Percentiles rank a stretch among this genome's conserved stretches.
These are phyloP conservation scores for Flammula alnicola DNA, from an alignment of 1,284 basidiomycete species.

Conservation along the genomic window DNA sequence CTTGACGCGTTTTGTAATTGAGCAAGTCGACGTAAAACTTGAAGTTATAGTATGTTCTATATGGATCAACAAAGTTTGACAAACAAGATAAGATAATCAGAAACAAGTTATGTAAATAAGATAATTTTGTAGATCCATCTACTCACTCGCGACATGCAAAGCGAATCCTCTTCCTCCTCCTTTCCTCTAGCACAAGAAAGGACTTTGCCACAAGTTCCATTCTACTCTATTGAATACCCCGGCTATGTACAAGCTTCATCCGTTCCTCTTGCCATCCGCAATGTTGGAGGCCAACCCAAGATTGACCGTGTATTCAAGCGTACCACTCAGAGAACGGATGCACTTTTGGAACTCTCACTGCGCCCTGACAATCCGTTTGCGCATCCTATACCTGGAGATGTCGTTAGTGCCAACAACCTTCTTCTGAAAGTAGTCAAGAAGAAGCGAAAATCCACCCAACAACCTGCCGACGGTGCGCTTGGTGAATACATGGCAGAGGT, in stretches of 20 bases:
- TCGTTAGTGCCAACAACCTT: constrained; percentile 78
- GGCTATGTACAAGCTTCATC: constrained; percentile 77
- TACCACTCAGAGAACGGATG: constrained; percentile 58
- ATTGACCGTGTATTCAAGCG: constrained; percentile 79
- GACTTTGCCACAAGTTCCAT: constrained; percentile 62
- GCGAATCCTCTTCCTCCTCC: too few relatives aligned
- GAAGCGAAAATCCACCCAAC: constrained; percentile 47
- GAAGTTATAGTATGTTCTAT: too few relatives aligned
- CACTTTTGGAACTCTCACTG: constrained; percentile 76
- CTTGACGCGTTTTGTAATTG: too few relatives aligned
- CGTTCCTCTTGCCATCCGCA: constrained; percentile 63
- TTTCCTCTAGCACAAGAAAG: constrained; percentile 40
- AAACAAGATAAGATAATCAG: too few relatives aligned
- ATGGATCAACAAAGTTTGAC: too few relatives aligned
- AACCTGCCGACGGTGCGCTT: constrained; percentile 39
- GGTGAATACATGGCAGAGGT: constrained; percentile 84
- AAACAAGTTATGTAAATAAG: too few relatives aligned
- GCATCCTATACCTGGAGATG: constrained; percentile 82
- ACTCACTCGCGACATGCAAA: too few relatives aligned
- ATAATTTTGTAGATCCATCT: too few relatives aligned
- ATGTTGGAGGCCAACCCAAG: constrained; percentile 68
- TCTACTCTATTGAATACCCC: constrained; percentile 89
- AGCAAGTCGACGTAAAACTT: too few relatives aligned
- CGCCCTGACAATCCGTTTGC: constrained; percentile 75
- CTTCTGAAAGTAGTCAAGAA: constrained; percentile 81